Conservation (phyloP, 129 eudicot genomes). For the Silybum marianum region DNA sequence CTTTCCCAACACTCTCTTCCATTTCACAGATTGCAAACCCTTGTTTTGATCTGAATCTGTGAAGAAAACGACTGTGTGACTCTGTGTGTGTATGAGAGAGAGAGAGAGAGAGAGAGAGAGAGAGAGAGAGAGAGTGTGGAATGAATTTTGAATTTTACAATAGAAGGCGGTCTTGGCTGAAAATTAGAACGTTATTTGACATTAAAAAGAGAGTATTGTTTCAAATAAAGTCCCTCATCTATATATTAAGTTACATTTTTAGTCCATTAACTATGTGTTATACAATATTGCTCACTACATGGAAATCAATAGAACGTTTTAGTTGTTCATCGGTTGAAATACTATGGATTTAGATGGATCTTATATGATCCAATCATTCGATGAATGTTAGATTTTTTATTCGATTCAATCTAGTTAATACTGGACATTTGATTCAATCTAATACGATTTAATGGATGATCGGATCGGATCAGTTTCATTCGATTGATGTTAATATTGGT, state of each 20-base stretch:
- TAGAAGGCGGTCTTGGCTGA: constrained; percentile 32
- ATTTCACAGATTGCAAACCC: constrained; percentile 29
- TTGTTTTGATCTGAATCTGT: constrained; percentile 28
- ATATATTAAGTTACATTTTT: not conserved
- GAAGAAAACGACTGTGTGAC: constrained; percentile 8
- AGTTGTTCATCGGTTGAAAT: too few species aligned
- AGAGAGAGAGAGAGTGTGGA: constrained; percentile 14
- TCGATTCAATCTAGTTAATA: too few species aligned
- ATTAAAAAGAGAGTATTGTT: not conserved
- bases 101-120: not conserved
- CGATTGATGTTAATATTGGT: too few species aligned
- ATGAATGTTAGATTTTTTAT: too few species aligned
- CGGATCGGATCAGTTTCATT: too few species aligned
- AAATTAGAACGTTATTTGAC: constrained; percentile 34
- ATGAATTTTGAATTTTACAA: constrained; percentile 33
- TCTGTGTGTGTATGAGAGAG: not conserved
- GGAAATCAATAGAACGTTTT: too few species aligned
- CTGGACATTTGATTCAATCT: too few species aligned
- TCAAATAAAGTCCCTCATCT: constrained; percentile 5
- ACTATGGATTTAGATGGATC: too few species aligned
- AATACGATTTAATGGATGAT: too few species aligned
- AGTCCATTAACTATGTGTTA: not conserved
- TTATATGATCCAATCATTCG: too few species aligned
- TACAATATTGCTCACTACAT: not conserved
- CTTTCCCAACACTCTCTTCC: constrained; percentile 11